Percentiles rank a stretch among this genome's conserved stretches.
Evolutionary conservation across 176 grass and related monocot species (phyloP).

Genomic region (Dendrocalamus sinicus): DNA sequence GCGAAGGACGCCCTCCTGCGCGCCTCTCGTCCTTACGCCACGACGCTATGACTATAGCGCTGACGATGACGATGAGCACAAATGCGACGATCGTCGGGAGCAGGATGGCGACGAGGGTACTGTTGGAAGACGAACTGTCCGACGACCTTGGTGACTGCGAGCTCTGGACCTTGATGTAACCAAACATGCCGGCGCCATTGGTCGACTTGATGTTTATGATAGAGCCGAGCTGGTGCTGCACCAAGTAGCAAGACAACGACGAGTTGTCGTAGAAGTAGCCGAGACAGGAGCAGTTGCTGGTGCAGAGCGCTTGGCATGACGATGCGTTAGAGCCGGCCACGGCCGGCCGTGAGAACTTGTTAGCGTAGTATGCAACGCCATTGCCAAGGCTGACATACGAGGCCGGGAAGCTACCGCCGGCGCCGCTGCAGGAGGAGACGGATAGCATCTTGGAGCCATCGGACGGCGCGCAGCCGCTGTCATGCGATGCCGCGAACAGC

Average conservation of each 20-base stretch:
- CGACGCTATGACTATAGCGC: conserved; percentile 30
- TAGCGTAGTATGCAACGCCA: conserved; percentile 60
- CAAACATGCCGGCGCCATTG: conserved; percentile 11
- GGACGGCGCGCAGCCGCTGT: conserved; percentile 60
- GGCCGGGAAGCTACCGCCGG: not conserved
- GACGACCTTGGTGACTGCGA: not conserved
- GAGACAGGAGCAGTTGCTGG: conserved; percentile 67
- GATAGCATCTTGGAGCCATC: conserved; percentile 39
- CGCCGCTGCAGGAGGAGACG: conserved; percentile 26
- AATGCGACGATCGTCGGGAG: conserved; percentile 58
- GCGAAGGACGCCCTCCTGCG: conserved; percentile 14
- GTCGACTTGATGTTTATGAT: conserved; percentile 43
- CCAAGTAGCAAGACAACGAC: conserved; percentile 60
- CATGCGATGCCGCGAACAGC: conserved; percentile 46
- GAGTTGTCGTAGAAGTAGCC: conserved; percentile 78
- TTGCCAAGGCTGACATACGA: conserved; percentile 56
- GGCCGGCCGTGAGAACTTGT: conserved; percentile 54
- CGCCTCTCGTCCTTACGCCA: conserved; percentile 47
- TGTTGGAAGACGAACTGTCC: conserved; percentile 46
- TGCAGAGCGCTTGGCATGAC: conserved; percentile 59
- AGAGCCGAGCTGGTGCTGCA: conserved; percentile 57
- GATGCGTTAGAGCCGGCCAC: conserved; percentile 44
- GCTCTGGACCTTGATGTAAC: conserved; percentile 60
- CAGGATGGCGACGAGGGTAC: conserved; percentile 57
- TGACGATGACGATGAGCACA: conserved; percentile 50